These are phyloP conservation scores for Geranium rotundifolium DNA, from an alignment of 345 rosid genomes.

Conservation along the genomic window DNA sequence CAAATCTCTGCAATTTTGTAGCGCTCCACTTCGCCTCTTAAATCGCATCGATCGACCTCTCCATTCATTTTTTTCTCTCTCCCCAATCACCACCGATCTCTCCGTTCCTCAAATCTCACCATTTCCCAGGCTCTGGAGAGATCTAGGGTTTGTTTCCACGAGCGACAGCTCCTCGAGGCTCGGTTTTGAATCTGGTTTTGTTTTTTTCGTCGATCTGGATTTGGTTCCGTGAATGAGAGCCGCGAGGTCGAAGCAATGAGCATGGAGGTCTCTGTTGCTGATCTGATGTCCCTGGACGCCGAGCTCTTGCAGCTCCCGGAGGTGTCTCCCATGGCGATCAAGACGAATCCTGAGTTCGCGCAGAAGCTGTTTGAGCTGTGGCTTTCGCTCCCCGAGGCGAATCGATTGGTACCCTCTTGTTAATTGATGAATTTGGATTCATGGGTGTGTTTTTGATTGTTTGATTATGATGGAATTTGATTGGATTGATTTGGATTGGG, in stretches of 20 bases:
- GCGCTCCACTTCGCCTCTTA: neutral
- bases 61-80: neutral
- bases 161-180: neutral
- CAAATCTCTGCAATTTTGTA: neutral
- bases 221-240: slow-evolving; percentile 2
- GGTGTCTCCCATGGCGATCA: slow-evolving; percentile 44
- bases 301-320: slow-evolving; percentile 68
- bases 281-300: slow-evolving; percentile 35
- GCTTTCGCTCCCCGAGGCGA: slow-evolving; percentile 73
- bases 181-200: neutral
- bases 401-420: slow-evolving; percentile 36
- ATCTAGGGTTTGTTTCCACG: slow-evolving; percentile 10
- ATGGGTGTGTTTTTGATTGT: neutral
- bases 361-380: slow-evolving; percentile 66
- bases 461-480: neutral
- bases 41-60: neutral
- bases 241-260: slow-evolving; percentile 4
- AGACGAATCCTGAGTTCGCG: slow-evolving; percentile 37
- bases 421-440: neutral
- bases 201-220: neutral
- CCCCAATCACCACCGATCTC: neutral
- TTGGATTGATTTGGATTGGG: too few relatives aligned
- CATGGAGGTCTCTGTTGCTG: slow-evolving; percentile 16
- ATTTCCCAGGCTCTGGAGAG: neutral
- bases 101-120: neutral